A percentile compares a stretch with the other conserved stretches of the same genome.
These are phyloP conservation scores for Penicillium argentinense DNA, from an alignment of 495 filamentous ascomycete species.

Conservation along the genomic window DNA sequence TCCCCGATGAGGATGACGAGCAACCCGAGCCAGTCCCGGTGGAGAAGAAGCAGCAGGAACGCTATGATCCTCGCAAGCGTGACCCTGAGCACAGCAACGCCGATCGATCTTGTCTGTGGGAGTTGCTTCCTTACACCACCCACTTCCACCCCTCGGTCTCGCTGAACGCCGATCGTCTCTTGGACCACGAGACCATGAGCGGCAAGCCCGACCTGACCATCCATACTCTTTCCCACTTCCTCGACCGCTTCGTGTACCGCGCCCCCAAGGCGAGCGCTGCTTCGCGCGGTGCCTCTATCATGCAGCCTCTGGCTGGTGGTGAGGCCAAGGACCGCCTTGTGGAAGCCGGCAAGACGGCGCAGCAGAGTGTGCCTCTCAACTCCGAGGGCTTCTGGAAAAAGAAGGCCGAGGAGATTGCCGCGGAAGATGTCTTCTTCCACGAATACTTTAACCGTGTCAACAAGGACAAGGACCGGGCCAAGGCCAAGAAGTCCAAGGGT, in stretches of 20 bases:
- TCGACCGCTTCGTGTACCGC: constrained; percentile 95
- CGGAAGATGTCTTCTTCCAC: constrained; percentile 97
- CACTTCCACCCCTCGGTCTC: constrained; percentile 97
- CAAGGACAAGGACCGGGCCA: constrained; percentile 66
- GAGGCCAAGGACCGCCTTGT: constrained; percentile 65
- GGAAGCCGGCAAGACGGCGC: constrained; percentile 49
- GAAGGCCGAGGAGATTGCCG: constrained; percentile 79
- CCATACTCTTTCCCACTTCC: constrained; percentile 89
- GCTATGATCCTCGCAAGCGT: constrained; percentile 86
- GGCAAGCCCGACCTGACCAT: constrained; percentile 84
- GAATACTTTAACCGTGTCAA: constrained; percentile 84
- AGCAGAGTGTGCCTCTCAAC: constrained; percentile 61
- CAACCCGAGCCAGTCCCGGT: constrained; percentile 22
- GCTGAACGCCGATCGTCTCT: constrained; percentile 71
- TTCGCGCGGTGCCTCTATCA: constrained; percentile 78
- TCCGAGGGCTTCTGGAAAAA: constrained; percentile 89
- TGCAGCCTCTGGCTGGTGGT: constrained; percentile 83
- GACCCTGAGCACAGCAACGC: constrained; percentile 90
- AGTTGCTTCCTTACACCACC: constrained; percentile 71
- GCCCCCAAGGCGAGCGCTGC: constrained; percentile 70
- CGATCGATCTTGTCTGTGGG: constrained; percentile 88
- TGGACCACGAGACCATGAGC: constrained; percentile 65
- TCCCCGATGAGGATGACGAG: constrained; percentile 55
- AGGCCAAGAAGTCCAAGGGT: constrained; percentile 55
- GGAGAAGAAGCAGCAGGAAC: constrained; percentile 25